Percentiles rank a stretch among this genome's conserved stretches.
Conservation (phyloP, 1,284 basidiomycete species). For the Cutaneotrichosporon arboriforme region DNA sequence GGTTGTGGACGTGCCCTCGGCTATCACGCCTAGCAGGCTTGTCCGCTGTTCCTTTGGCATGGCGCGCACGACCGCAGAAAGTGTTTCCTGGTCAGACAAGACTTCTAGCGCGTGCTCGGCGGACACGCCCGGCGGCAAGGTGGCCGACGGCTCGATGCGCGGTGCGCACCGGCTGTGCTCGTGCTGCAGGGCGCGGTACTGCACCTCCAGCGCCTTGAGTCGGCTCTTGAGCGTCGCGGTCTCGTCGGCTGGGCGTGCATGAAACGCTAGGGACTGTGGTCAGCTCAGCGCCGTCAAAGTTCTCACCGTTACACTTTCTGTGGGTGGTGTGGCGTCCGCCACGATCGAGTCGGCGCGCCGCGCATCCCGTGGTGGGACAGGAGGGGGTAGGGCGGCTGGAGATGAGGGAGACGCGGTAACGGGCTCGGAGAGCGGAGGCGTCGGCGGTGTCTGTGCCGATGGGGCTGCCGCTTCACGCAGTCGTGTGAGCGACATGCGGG, state of each 20-base stretch:
- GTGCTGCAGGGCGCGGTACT: conserved; percentile 18
- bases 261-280: not conserved
- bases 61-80: conserved; percentile 15
- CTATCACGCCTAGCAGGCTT: conserved; percentile 22
- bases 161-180: conserved; percentile 26
- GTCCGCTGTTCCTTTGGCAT: conserved; percentile 26
- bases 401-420: too few relatives aligned
- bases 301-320: too few relatives aligned
- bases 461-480: too few relatives aligned
- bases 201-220: conserved; percentile 15
- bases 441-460: too few relatives aligned
- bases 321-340: too few relatives aligned
- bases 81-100: conserved; percentile 9
- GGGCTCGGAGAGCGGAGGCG: too few relatives aligned
- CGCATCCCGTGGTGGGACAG: too few relatives aligned
- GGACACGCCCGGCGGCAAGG: not conserved
- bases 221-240: not conserved
- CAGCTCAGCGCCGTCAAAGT: not conserved
- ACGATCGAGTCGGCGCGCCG: too few relatives aligned
- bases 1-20: conserved; percentile 17
- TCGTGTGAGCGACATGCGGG: too few relatives aligned
- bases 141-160: not conserved
- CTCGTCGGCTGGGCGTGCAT: not conserved
- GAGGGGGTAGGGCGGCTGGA: too few relatives aligned
- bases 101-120: conserved; percentile 4